A percentile compares a stretch with the other conserved stretches of the same genome.
Conservation (phyloP, 139 green algal genomes). For the Chlamydomonas schloesseri region DNA sequence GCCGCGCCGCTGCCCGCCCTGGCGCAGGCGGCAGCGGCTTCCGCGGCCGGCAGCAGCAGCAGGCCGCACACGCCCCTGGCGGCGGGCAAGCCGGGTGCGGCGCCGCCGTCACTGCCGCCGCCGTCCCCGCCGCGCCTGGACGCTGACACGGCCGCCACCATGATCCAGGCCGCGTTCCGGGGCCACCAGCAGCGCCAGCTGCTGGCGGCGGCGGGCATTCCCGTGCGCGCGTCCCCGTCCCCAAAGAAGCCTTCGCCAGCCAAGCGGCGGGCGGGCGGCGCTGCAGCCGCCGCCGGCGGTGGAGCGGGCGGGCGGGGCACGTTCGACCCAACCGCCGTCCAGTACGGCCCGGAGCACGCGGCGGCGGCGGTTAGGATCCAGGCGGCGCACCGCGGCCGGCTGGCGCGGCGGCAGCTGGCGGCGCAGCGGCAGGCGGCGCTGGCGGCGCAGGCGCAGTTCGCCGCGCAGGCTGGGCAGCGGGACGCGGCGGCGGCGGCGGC, state of each 20-base stretch:
- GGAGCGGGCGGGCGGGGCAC: no score
- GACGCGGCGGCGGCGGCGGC: no score
- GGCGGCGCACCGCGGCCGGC: neutral
- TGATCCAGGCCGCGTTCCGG: conserved; percentile 33
- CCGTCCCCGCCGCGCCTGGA: neutral
- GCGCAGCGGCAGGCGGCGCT: neutral
- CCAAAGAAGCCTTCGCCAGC: no score
- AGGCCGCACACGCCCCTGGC: neutral
- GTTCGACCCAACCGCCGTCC: no score
- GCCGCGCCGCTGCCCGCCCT: no score
- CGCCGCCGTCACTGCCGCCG: no score
- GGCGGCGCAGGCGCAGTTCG: neutral
- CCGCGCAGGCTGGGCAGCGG: neutral
- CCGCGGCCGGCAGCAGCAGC: neutral
- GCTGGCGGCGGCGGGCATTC: neutral
- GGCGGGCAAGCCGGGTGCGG: no score
- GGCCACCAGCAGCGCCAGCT: conserved; percentile 3
- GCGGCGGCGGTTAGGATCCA: conserved; percentile 9
- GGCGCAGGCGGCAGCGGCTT: no score
- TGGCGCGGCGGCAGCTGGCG: neutral
- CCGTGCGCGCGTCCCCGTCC: neutral
- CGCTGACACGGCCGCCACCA: neutral
- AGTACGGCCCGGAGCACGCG: conserved; percentile 10
- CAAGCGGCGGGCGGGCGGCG: neutral
- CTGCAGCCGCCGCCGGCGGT: no score